Evolutionary conservation across 73 alveolate species (phyloP), one percentile per base, ranked within the genome.

Genomic region (Breviolum minutum): DNA sequence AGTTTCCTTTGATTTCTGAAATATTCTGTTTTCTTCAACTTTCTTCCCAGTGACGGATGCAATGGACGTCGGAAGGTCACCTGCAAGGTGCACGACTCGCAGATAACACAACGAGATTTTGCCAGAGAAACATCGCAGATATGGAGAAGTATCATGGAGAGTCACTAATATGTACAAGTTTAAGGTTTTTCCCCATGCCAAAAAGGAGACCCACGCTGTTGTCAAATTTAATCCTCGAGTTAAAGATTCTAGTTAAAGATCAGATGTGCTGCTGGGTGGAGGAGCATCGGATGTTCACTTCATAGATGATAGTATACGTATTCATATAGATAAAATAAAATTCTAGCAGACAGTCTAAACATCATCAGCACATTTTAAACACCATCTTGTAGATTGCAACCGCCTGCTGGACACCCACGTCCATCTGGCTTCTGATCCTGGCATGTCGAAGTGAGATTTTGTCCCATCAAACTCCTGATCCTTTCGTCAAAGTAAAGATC

Each of bases 381-480:
- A 40, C 54, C 54, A 40, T 40, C 54, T 40, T 40, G 54, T 40
- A 40, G 54, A 40, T 40, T 8, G 89, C 27, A 60, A 61, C 9
- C 10, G 22, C 94, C 94, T 86, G 94, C 24, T 86, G 64, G 40
- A 86, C 79, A 9, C 80, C 27, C 79, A 63, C 94, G 29, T 86
- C 94, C 94, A 86, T 86, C 62, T 86, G 63, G 22, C 94, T 86
- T 62, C 94, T 20, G 94, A 86, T 86, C 94, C 94, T 86, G 94
- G 30, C 79, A 16, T 17, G 70, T 61, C 54, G 29, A 29, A 32
- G 70, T 79, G 22, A 10, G 61, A 12, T 19, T 10, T 22, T 27
- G 62, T 40, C 3, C 54, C 54, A 40, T 3, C 54, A 40, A 40
- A 40, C 54, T 40, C 54, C 54, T 40, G 54, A 40, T 40, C 77